phyloP scores from a whole-genome alignment of 306 rosid genomes.

The Heteromeles arbutifolia region DNA sequence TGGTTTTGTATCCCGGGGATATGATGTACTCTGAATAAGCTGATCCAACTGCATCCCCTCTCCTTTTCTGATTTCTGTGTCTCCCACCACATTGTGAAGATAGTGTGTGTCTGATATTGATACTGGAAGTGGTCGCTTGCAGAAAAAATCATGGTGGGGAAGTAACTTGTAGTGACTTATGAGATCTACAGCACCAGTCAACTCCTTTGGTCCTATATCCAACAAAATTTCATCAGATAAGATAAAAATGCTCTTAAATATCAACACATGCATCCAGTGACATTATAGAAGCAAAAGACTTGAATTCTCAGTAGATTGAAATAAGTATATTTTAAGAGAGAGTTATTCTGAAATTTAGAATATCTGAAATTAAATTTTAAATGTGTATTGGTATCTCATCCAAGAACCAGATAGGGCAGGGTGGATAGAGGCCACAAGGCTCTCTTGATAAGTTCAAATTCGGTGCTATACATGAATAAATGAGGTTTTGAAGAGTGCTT shows the following conservation, averaged over 20 bases:
- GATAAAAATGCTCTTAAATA: neutral
- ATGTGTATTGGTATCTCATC: neutral
- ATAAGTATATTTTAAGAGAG: neutral
- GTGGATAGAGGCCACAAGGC: neutral
- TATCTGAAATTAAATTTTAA: neutral
- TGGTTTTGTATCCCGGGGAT: conserved; percentile 54
- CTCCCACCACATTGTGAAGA: conserved; percentile 84
- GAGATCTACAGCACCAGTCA: conserved; percentile 92
- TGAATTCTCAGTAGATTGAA: neutral
- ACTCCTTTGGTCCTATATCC: conserved; percentile 78
- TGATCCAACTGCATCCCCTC: conserved; percentile 98
- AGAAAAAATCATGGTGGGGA: conserved; percentile 84
- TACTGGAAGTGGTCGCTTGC: conserved; percentile 88
- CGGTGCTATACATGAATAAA: neutral
- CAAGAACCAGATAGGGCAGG: neutral
- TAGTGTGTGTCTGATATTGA: conserved; percentile 85
- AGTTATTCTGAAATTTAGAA: neutral
- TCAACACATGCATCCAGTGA: neutral
- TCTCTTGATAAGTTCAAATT: neutral
- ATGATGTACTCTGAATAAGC: conserved; percentile 70
- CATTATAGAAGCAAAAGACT: neutral
- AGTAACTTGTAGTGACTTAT: conserved; percentile 77
- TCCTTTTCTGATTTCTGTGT: conserved; percentile 91
- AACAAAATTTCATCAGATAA: conserved; percentile 19
- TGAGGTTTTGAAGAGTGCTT: neutral